Percentiles rank a stretch among this genome's conserved stretches.
phyloP scores from a whole-genome alignment of 1,284 basidiomycete genomes.

The Sporisorium graminicola region DNA sequence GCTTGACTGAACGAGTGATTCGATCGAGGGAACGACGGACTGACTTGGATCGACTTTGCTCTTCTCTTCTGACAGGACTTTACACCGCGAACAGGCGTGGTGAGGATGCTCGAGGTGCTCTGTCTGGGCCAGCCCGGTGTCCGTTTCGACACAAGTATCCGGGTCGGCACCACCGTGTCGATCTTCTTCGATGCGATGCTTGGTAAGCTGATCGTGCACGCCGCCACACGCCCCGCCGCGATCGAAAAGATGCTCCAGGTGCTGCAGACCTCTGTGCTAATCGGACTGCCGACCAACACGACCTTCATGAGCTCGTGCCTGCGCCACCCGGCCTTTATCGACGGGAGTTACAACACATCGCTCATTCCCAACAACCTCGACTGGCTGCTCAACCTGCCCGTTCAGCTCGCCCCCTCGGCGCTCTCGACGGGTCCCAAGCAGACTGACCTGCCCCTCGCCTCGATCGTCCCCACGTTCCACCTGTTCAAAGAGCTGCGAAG shows the following conservation, averaged over 20 bases:
- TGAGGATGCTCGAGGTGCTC: slow-evolving; percentile 71
- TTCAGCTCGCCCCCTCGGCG: slow-evolving; percentile 1
- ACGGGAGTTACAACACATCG: slow-evolving; percentile 8
- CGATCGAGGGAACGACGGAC: too few species aligned
- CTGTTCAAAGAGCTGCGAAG: slow-evolving; percentile 7
- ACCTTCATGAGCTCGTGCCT: slow-evolving; percentile 8
- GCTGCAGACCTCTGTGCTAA: slow-evolving; percentile 1
- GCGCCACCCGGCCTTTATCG: slow-evolving; percentile 1
- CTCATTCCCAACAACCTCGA: slow-evolving; percentile 7
- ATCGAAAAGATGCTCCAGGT: slow-evolving; percentile 53
- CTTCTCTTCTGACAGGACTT: slow-evolving; percentile 69
- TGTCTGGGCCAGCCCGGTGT: slow-evolving; percentile 70
- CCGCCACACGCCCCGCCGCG: slow-evolving; percentile 71
- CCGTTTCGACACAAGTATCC: slow-evolving; percentile 73
- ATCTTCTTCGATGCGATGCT: slow-evolving; percentile 75
- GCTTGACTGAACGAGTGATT: too few species aligned
- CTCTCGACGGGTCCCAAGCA: slow-evolving; percentile 5
- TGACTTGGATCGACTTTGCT: too few species aligned
- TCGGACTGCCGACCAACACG: slow-evolving; percentile 5
- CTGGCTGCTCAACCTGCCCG: slow-evolving; percentile 5
- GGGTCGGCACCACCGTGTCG: slow-evolving; percentile 74
- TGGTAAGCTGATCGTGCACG: slow-evolving; percentile 72
- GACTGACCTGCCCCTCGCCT: neutral
- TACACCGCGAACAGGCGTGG: slow-evolving; percentile 76
- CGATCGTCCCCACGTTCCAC: slow-evolving; percentile 1